Percentiles rank a stretch among this genome's conserved stretches.
These are phyloP conservation scores for Arthroderma sp. DNA, from an alignment of 2,329 filamentous ascomycete genomes.

Conservation along the genomic window DNA sequence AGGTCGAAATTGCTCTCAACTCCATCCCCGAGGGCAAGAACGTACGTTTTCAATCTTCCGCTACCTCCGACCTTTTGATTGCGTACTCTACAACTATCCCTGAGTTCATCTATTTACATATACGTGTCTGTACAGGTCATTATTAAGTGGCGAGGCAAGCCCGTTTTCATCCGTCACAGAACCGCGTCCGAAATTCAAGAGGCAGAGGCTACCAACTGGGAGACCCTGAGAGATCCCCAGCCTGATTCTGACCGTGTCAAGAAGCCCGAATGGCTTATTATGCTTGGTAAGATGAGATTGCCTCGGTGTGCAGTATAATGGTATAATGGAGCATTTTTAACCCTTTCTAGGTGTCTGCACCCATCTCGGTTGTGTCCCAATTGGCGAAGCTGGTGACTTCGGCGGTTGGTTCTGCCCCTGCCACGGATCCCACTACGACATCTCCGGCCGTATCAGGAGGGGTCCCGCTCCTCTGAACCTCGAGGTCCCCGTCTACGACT, in stretches of 20 bases:
- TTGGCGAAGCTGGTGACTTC: slow-evolving; percentile 94
- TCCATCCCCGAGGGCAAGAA: slow-evolving; percentile 99
- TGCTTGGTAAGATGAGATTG: slow-evolving; percentile 57
- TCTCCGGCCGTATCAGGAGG: slow-evolving; percentile 95
- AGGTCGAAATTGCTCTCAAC: slow-evolving; percentile 91
- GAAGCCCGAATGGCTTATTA: slow-evolving; percentile 97
- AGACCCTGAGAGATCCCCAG: slow-evolving; percentile 80
- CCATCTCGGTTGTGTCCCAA: slow-evolving; percentile 96
- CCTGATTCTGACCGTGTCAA: slow-evolving; percentile 84
- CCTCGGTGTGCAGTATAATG: not conserved
- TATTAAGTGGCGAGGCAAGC: slow-evolving; percentile 99
- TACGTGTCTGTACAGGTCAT: slow-evolving; percentile 54
- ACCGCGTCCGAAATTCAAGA: slow-evolving; percentile 86
- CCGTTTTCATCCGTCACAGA: slow-evolving; percentile 98
- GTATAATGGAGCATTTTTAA: not conserved
- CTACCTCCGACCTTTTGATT: slow-evolving; percentile 5
- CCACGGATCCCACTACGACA: slow-evolving; percentile 99
- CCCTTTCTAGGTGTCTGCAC: slow-evolving; percentile 73
- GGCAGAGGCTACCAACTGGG: slow-evolving; percentile 76
- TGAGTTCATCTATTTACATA: not conserved
- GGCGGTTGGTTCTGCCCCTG: slow-evolving; percentile 99
- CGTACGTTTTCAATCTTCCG: slow-evolving; percentile 43
- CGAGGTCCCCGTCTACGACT: slow-evolving; percentile 84
- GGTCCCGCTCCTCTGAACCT: slow-evolving; percentile 95
- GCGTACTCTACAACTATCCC: not conserved